Base-by-base conservation (phyloP, 495 filamentous ascomycete genomes). In the Darksidea phi region DNA sequence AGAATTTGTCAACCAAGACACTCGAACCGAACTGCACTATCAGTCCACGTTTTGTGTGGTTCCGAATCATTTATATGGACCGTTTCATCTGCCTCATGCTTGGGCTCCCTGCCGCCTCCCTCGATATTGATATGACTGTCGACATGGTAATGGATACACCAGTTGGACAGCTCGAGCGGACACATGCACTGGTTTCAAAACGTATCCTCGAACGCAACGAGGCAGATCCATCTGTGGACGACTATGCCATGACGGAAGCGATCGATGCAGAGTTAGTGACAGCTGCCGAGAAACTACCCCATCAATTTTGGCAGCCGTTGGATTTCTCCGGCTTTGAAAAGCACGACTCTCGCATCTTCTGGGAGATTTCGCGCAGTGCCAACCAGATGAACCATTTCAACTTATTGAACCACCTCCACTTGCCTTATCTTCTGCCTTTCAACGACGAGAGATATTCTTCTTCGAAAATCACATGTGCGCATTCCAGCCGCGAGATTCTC, bases 401-500 rank as follows among this genome's bases (percentile, higher is more conserved):
- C n/a, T 23, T 60, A 13, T 20, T 65, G 20, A 50, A 17, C 17
- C 56, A 60, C 21, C 24, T 65, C 0, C 56, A 65, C 54, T 26
- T 65, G 32, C 62, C 62, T n/a, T 65, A 55, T 38, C 18, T 65
- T 32, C 43, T 65, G 18, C 43, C 41, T 2, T 12, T 12, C 38
- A 6, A 49, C 0, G 55, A 60, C 25, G 18, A 54, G 10, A 58
- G 58, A 15, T 66, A 62, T 50, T 68, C 69, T 17, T 77, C 74
- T 56, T 74, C 67, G 56, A 73, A 72, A 36, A 61, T 73, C 28
- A 71, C 75, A 0, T 71, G 70, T 65, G 59, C 70, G 6, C 73
- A 63, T 36, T 73, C 74, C 18, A 67, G 70, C 26, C 73, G 77
- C 6, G 72, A 75, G 42, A 63, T 76, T 11, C 28, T 79, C 6